Conservation (phyloP, 78 protist genomes). For the Dictyostelium discoideum region dicty_2.7 NC_007088.5:4093001-4093500, state of each 20-base stretch:
- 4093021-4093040: not conserved
- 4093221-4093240: conserved; percentile 85
- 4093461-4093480: conserved; percentile 76
- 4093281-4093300: conserved; percentile 64
- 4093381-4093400: conserved; percentile 71
- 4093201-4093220: conserved; percentile 93
- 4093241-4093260: not conserved
- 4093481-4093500: conserved; percentile 46
- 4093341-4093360: conserved; percentile 64
- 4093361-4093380: conserved; percentile 41
- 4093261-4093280: not conserved
- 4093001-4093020: conserved; percentile 40
- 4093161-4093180: conserved; percentile 31
- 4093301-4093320: not conserved
- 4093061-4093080: conserved; percentile 13
- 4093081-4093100: not conserved
- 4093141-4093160: conserved; percentile 20
- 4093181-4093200: conserved; percentile 93
- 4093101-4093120: not conserved
- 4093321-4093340: conserved; percentile 51
- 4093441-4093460: conserved; percentile 75
- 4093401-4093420: conserved; percentile 83
- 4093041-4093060: not conserved
- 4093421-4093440: conserved; percentile 68
- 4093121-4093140: not conserved